Evolutionary conservation across 352 stramenopile species (phyloP).

Genomic region (Pythium monospermum): DNA sequence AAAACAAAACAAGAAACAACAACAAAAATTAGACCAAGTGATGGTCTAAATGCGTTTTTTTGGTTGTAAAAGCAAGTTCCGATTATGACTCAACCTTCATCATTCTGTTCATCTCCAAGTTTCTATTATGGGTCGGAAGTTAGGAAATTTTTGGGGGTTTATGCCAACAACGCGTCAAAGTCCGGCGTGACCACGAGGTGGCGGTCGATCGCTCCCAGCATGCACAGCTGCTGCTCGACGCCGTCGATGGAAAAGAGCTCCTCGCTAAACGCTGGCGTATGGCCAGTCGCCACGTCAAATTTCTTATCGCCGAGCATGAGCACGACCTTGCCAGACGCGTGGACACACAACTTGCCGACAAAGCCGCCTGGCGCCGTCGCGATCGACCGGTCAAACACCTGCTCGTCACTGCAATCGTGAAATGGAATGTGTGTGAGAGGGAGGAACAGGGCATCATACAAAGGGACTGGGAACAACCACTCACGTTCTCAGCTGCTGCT

Average conservation of each 20-base stretch:
- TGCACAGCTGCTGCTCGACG: slow-evolving; percentile 64
- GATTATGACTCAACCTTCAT: neutral
- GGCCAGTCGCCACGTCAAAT: slow-evolving; percentile 72
- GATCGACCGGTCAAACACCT: slow-evolving; percentile 68
- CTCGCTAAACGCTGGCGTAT: slow-evolving; percentile 80
- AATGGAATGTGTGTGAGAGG: neutral
- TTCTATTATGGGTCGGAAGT: too few relatives aligned
- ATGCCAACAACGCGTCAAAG: slow-evolving; percentile 78
- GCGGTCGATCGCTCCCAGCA: slow-evolving; percentile 65
- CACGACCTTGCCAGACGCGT: slow-evolving; percentile 82
- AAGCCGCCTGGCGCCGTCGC: slow-evolving; percentile 65
- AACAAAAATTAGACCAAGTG: too few relatives aligned
- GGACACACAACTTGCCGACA: slow-evolving; percentile 83
- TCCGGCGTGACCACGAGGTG: slow-evolving; percentile 83
- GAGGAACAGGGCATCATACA: neutral
- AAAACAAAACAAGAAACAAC: too few relatives aligned
- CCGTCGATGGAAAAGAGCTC: slow-evolving; percentile 80
- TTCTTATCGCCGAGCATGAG: slow-evolving; percentile 84
- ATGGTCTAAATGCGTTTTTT: too few relatives aligned
- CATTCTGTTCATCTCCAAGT: neutral
- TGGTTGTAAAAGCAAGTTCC: neutral
- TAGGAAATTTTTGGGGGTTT: slow-evolving; percentile 20
- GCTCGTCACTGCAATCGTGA: slow-evolving; percentile 31
- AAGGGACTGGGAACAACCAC: neutral
- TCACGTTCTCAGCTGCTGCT: slow-evolving; percentile 17